Conservation (phyloP, 2,329 filamentous ascomycete genomes). For the Colletotrichum magnum region DNA sequence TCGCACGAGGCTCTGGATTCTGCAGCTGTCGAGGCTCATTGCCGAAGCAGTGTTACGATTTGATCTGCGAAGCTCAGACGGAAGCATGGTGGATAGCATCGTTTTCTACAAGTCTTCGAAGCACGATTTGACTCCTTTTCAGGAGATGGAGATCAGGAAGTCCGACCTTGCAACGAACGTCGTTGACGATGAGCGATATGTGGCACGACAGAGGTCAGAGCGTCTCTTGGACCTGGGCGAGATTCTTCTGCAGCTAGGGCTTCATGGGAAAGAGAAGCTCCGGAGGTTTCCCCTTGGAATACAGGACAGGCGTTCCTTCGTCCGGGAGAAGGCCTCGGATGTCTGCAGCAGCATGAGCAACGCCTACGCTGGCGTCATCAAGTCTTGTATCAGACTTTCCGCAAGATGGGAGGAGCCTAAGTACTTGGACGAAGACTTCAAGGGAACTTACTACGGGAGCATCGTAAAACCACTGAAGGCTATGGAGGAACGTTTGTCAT, state of each 20-base stretch:
- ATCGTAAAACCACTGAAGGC: no score
- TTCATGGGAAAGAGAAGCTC: background rate
- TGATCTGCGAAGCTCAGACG: background rate
- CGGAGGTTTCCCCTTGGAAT: background rate
- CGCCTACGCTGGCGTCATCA: no score
- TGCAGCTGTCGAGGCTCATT: background rate
- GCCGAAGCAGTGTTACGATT: slow-evolving; percentile 12
- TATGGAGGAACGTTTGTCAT: no score
- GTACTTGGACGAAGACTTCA: no score
- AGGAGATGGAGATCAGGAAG: background rate
- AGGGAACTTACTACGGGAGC: no score
- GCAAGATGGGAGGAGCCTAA: no score
- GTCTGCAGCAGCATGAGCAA: no score
- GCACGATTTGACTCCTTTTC: background rate
- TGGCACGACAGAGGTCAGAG: background rate
- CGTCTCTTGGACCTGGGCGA: background rate
- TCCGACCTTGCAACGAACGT: background rate
- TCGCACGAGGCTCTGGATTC: background rate
- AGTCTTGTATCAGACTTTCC: no score
- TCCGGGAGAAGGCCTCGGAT: no score
- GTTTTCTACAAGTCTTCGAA: slow-evolving; percentile 1
- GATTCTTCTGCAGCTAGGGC: background rate
- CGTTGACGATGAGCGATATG: background rate
- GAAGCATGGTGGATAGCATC: background rate
- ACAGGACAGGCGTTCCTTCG: background rate